Evolutionary conservation across 2,329 filamentous ascomycete species (phyloP).

Genomic region (Fusarium veterinarium): DNA sequence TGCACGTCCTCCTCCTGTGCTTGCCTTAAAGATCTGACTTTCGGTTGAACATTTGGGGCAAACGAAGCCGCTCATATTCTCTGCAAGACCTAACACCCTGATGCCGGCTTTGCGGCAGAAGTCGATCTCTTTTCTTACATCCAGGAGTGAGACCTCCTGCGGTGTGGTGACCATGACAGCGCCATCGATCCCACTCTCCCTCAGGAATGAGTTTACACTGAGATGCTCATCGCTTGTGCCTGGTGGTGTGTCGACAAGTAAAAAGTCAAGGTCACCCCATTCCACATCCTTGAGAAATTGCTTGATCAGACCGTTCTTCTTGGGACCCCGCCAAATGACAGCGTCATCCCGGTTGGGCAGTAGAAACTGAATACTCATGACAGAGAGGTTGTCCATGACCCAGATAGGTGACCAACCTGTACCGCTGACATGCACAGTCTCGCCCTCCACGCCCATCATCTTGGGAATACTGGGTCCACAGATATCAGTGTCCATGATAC

Average conservation of each 20-base stretch:
- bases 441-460: slow-evolving; percentile 97
- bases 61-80: slow-evolving; percentile 98
- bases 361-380: slow-evolving; percentile 99
- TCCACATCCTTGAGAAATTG: slow-evolving; percentile 98
- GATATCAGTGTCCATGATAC: slow-evolving; percentile 98
- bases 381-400: slow-evolving; percentile 91
- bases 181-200: slow-evolving; percentile 91
- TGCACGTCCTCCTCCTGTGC: slow-evolving; percentile 85
- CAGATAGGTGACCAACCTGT: slow-evolving; percentile 95
- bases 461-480: slow-evolving; percentile 96
- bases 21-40: slow-evolving; percentile 89
- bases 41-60: slow-evolving; percentile 89
- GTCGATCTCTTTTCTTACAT: slow-evolving; percentile 97
- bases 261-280: slow-evolving; percentile 94
- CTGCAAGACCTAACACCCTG: slow-evolving; percentile 85
- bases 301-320: slow-evolving; percentile 99
- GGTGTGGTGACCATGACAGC: slow-evolving; percentile 94
- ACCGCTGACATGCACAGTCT: slow-evolving; percentile 91
- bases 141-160: slow-evolving; percentile 90
- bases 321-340: slow-evolving; percentile 96
- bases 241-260: slow-evolving; percentile 94
- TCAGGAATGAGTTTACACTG: slow-evolving; percentile 90
- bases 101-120: slow-evolving; percentile 97
- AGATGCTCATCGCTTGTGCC: slow-evolving; percentile 96
- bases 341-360: slow-evolving; percentile 92